Percentiles rank a stretch among this genome's conserved stretches.
These are phyloP conservation scores for Zygosaccharomyces pseudorouxii DNA, from an alignment of 805 yeast species.

Conservation along the genomic window DNA sequence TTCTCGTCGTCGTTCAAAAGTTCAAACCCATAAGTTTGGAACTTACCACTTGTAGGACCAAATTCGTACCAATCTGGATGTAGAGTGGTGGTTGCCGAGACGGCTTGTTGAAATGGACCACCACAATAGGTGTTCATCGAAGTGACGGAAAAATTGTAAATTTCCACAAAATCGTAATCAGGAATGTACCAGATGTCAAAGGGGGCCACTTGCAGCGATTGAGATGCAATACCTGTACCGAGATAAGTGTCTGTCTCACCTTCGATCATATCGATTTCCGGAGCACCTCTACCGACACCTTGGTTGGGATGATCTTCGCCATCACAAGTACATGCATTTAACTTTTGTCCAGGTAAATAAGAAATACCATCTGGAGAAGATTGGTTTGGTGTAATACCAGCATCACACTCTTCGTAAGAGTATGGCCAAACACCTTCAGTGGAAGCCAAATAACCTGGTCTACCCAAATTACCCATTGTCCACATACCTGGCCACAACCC, in stretches of 20 bases:
- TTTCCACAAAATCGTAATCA: slow-evolving; percentile 73
- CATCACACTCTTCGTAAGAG: slow-evolving; percentile 80
- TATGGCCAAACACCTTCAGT: slow-evolving; percentile 97
- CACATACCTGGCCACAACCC: slow-evolving; percentile 98
- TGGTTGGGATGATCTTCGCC: slow-evolving; percentile 84
- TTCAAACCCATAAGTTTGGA: slow-evolving; percentile 75
- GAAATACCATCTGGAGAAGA: slow-evolving; percentile 86
- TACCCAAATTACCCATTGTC: slow-evolving; percentile 89
- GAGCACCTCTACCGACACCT: slow-evolving; percentile 91
- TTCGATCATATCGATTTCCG: slow-evolving; percentile 90
- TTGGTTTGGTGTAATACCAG: slow-evolving; percentile 93
- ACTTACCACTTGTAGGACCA: slow-evolving; percentile 49
- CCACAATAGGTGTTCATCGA: slow-evolving; percentile 86
- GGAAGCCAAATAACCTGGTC: slow-evolving; percentile 84
- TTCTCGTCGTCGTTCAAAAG: slow-evolving; percentile 61
- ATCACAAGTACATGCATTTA: slow-evolving; percentile 72
- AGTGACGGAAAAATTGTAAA: slow-evolving; percentile 65
- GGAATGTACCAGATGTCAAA: slow-evolving; percentile 92
- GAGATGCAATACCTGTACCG: slow-evolving; percentile 75
- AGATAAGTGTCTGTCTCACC: slow-evolving; percentile 61
- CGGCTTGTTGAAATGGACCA: slow-evolving; percentile 91
- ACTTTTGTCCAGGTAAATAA: slow-evolving; percentile 77
- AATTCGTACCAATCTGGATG: slow-evolving; percentile 78
- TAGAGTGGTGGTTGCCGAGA: slow-evolving; percentile 75
- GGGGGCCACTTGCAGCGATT: slow-evolving; percentile 90